Evolutionary conservation across 805 yeast species (phyloP), one percentile per base, ranked within the genome.

Genomic region (Wickerhamomyces kurtzmanii): DNA sequence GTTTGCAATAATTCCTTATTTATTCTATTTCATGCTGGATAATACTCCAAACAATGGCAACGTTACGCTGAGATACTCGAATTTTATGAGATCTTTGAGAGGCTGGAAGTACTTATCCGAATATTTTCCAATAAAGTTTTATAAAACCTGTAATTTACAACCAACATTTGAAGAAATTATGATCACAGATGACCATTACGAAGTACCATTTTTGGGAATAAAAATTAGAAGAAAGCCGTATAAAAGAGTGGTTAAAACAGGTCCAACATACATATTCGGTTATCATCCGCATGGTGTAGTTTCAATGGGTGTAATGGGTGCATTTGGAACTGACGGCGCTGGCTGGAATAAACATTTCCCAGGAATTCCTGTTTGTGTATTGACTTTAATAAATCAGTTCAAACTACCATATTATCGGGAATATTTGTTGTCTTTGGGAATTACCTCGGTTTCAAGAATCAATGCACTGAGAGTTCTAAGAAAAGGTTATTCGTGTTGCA

Each of bases 281-380:
- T 78, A 84, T 45, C 96, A 87, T 52, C 98, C 98, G 0, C 98
- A 91, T 51, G 98, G 98, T 0, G 87, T 89, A 11, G 86, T 87
- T 9, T 82, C 94, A 1, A 66, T 87, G 68, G 96, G 96, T 3
- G 87, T 79, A 1, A 75, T 87, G 49, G 94, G 94, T 1, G 75
- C 78, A 0, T 59, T 87, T 36, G 85, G 79, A 0, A 82, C 94
- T 5, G 86, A 87, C 34, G 89, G 93, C 14, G 75, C 85, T 4
- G 65, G 70, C 15, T 78, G 81, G 65, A 59, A 71, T 13, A 52
- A 65, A 13, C 38, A 71, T 9, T 84, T 89, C 38, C 96, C 97
- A 0, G 95, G 95, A 0, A 72, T 91, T n/a, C 72, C 75, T 5
- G 62, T 75, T 1, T 77, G 86, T 29, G 65, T 87, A 4, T 60